Evolutionary conservation across 345 rosid genomes (phyloP).

Genomic region (Raphanus raphanistrum): DNA sequence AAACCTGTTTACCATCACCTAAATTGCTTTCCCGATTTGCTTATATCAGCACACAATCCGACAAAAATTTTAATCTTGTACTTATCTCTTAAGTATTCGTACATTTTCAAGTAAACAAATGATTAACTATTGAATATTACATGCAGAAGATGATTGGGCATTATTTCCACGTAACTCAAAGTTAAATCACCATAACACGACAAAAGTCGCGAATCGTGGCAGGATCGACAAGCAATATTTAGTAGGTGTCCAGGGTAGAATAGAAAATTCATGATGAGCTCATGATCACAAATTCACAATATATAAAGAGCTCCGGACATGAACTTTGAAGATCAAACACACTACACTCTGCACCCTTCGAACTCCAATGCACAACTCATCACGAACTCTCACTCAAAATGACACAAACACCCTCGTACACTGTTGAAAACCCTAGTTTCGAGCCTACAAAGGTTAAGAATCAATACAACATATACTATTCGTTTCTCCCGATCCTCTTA

Average conservation of each 20-base stretch:
- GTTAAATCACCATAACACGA: conserved; percentile 22
- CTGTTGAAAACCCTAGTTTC: conserved; percentile 16
- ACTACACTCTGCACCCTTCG: background rate
- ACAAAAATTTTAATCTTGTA: background rate
- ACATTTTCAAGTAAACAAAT: conserved; percentile 8
- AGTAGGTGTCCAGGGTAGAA: conserved; percentile 17
- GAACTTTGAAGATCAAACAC: conserved; percentile 11
- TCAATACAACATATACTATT: conserved; percentile 6
- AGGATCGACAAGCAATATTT: conserved; percentile 18
- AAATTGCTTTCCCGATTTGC: conserved; percentile 13
- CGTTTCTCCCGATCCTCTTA: conserved; percentile 25
- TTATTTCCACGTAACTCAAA: conserved; percentile 24
- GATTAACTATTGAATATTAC: conserved; percentile 15
- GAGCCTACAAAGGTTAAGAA: conserved; percentile 27
- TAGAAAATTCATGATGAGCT: background rate
- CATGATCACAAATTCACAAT: background rate
- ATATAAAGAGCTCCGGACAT: conserved; percentile 17
- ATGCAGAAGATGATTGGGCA: conserved; percentile 9
- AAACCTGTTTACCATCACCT: conserved; percentile 23
- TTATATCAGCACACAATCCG: conserved; percentile 30
- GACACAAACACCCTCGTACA: conserved; percentile 25
- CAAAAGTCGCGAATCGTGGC: conserved; percentile 31
- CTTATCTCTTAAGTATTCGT: conserved; percentile 5
- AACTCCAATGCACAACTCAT: conserved; percentile 25
- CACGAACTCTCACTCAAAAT: conserved; percentile 2